Evolutionary conservation across 164 flowering plant species (phyloP).

Genomic region (Tetracentron sinense): DNA sequence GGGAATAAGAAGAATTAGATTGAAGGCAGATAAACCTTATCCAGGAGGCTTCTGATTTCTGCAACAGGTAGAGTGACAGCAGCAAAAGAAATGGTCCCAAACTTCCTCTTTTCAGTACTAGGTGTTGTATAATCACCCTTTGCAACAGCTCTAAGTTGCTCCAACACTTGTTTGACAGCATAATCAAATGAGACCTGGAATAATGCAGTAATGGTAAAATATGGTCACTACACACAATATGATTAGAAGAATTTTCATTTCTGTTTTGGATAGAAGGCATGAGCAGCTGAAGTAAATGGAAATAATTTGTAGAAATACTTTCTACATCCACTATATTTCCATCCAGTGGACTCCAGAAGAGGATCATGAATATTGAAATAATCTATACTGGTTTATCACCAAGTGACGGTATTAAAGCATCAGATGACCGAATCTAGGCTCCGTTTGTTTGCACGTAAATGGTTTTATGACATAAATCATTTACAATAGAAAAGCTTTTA

Average conservation of each 20-base stretch:
- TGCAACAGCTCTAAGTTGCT: constrained; percentile 61
- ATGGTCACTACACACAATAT: too few species aligned
- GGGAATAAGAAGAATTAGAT: not conserved
- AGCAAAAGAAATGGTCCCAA: constrained; percentile 74
- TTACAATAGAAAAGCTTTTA: too few species aligned
- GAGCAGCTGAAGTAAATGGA: not conserved
- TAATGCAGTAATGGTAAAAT: too few species aligned
- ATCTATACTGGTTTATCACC: not conserved
- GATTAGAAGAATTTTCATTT: not conserved
- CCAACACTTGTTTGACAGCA: constrained; percentile 58
- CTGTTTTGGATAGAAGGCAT: not conserved
- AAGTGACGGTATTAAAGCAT: not conserved
- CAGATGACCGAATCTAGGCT: too few species aligned
- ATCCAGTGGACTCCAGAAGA: too few species aligned
- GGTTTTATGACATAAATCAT: too few species aligned
- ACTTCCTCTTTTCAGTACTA: constrained; percentile 56
- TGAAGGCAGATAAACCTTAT: constrained; percentile 36
- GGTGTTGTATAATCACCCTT: constrained; percentile 61
- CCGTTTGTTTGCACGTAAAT: too few species aligned
- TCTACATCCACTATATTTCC: too few species aligned
- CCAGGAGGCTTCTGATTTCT: constrained; percentile 47
- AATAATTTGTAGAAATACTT: not conserved
- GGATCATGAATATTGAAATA: not conserved
- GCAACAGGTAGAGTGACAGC: constrained; percentile 70
- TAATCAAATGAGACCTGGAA: constrained; percentile 86